Base-by-base conservation (phyloP, 768 basidiomycete species). In the Boletus rubroflammeus region DNA sequence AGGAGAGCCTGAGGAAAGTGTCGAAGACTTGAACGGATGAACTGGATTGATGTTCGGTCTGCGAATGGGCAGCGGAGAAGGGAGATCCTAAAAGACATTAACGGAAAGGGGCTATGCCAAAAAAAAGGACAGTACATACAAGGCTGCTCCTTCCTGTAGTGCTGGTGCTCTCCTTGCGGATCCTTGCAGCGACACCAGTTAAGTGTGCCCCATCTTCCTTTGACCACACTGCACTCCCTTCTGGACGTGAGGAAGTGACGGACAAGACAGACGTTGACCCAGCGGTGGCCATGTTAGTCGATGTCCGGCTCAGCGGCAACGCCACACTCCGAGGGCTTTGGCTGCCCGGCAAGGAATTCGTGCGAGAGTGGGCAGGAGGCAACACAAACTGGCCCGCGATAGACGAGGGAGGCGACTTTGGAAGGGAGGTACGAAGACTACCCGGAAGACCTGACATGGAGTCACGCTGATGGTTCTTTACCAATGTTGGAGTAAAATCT, bases 401-500 rank as follows among this genome's bases (percentile, higher is more conserved):
- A 4, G 78, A 67, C 14, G 63, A 65, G 0, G 74, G 78, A 1
- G 79, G 76, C 10, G 79, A 79, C 46, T 73, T 73, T n/a, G 78
- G 76, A n/a, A 78, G 64, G 31, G 75, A 75, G 0, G 74, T 71
- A 38, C 78, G 75, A 32, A 76, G 67, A 62, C 75, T 75, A 11
- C 70, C 66, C 0, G 75, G 76, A 6, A 75, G 73, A 17, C 73
- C 75, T 0, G 77, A 71, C 48, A 80, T 68, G 9, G 80, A 82
- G 51, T 84, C 81, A 5, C 83, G 78, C 51, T 81, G 81, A 53
- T 80, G 79, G 62, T 85, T 81, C 77, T 82, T 84, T 31, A 77
- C 75, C 11, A 90, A 74, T 0, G 90, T 91, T 0, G 88, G 90
- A 0, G 85, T 81, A 64, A 90, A 91, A 29, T 79, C 80, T 13